These are phyloP conservation scores for Blastomyces parvus DNA, from an alignment of 2,329 filamentous ascomycete genomes.

Conservation along the genomic window DNA sequence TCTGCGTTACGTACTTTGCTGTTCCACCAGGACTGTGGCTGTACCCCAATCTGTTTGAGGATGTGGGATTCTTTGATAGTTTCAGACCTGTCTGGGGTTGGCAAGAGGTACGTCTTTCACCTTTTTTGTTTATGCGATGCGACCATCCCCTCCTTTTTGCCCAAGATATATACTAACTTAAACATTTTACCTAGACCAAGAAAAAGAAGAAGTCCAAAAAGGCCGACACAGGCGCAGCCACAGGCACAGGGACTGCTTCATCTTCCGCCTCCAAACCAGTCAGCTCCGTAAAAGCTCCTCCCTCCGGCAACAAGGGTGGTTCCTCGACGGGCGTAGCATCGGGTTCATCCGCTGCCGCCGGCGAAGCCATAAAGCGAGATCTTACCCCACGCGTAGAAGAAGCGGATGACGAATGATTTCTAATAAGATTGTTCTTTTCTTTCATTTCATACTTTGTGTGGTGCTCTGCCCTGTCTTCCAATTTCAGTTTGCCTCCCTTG, in stretches of 20 bases:
- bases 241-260: neutral
- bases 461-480: neutral
- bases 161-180: neutral
- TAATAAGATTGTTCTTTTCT: neutral
- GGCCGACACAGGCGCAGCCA: slow-evolving; percentile 8
- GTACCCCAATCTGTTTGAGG: slow-evolving; percentile 95
- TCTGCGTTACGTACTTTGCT: slow-evolving; percentile 81
- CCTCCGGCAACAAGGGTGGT: slow-evolving; percentile 11
- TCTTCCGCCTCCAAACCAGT: neutral
- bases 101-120: slow-evolving; percentile 65
- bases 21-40: slow-evolving; percentile 88
- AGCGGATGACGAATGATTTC: slow-evolving; percentile 29
- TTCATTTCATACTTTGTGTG: neutral
- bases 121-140: neutral
- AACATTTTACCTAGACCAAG: slow-evolving; percentile 19
- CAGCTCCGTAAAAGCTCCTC: slow-evolving; percentile 10
- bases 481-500: neutral
- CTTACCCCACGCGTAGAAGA: slow-evolving; percentile 40
- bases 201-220: slow-evolving; percentile 33
- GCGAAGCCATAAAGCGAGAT: slow-evolving; percentile 30
- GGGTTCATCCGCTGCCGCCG: slow-evolving; percentile 22
- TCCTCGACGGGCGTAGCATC: slow-evolving; percentile 20
- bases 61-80: slow-evolving; percentile 95
- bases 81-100: slow-evolving; percentile 96
- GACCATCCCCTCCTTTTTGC: neutral